Evolutionary conservation across 352 stramenopile species (phyloP), one percentile per base, ranked within the genome.

Genomic region (Pythium inflatum): DNA sequence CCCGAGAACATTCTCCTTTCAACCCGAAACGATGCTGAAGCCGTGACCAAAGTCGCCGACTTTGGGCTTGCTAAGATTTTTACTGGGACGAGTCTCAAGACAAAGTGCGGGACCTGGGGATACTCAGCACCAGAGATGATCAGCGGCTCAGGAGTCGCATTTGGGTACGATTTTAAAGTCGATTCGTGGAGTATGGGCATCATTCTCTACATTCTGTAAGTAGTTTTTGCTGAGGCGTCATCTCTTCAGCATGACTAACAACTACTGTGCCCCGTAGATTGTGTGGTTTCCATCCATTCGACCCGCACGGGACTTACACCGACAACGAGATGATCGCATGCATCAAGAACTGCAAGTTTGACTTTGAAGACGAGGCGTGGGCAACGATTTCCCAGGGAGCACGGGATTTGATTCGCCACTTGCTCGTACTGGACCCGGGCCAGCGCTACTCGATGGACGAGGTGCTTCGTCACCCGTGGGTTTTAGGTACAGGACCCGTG

Each of bases 51-150:
- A 69, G 84, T 94, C 33, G 88, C 88, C 13, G 88, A 96, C 56
- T 96, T 96, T 81, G 88, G 88, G 9, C 75, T 96, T 11, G 88
- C 88, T n/a, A 94, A 90, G 64, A 82, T 94, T 33, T 87, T 92
- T 54, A 87, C 76, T 4, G 83, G 83, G 6, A 84, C 75, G 2
- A 89, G 68, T 54, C 75, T 91, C 36, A 94, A 89, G 74, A 93
- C 85, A 49, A 96, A 91, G 71, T 92, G 83, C 68, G 87, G 85
- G 33, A 93, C 83, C 43, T 92, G 85, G 85, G 85, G 82, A 3
- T 94, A 92, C 63, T 93, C 87, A 2, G 89, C 87, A 0, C 89
- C 89, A 0, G 88, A 94, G 74, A 95, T 96, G 86, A 92, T 95
- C 61, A 91, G 77, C 16, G 87, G 87, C 3, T 91, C 83, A 7